phyloP scores from a whole-genome alignment of 495 filamentous ascomycete genomes.

The Cercophora scortea region DNA sequence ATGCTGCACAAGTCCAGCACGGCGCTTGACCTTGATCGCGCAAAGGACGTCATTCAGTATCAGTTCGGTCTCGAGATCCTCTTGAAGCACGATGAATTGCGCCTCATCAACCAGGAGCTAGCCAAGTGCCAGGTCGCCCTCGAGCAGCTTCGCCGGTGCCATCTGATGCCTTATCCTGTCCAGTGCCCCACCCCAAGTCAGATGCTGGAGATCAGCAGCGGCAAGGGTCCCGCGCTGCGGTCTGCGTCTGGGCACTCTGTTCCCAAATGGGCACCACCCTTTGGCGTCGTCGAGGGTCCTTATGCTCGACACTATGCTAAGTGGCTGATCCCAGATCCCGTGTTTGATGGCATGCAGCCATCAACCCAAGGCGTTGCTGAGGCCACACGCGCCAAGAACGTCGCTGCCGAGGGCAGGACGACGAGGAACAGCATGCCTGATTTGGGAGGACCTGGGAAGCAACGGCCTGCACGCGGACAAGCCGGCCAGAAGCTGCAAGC shows the following conservation, averaged over 20 bases:
- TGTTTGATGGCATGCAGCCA: slow-evolving; percentile 64
- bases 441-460: slow-evolving; percentile 40
- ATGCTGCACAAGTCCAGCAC: slow-evolving; percentile 12
- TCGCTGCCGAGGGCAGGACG: slow-evolving; percentile 55
- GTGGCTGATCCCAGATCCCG: slow-evolving; percentile 85
- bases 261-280: slow-evolving; percentile 66
- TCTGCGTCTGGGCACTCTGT: slow-evolving; percentile 48
- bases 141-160: slow-evolving; percentile 87
- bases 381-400: slow-evolving; percentile 27
- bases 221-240: slow-evolving; percentile 58
- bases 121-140: slow-evolving; percentile 93
- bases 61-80: slow-evolving; percentile 89
- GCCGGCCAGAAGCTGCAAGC: slow-evolving; percentile 58
- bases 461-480: slow-evolving; percentile 53
- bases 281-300: slow-evolving; percentile 83
- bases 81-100: slow-evolving; percentile 87
- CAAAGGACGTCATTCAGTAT: slow-evolving; percentile 68
- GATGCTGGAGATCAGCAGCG: slow-evolving; percentile 58
- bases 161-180: slow-evolving; percentile 79
- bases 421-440: slow-evolving; percentile 68
- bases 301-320: slow-evolving; percentile 89
- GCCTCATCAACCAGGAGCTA: slow-evolving; percentile 90
- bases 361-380: slow-evolving; percentile 27
- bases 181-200: slow-evolving; percentile 51
- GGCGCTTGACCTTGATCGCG: slow-evolving; percentile 24